Evolutionary conservation across 2,329 filamentous ascomycete species (phyloP).

Genomic region (Fusarium luffae): DNA sequence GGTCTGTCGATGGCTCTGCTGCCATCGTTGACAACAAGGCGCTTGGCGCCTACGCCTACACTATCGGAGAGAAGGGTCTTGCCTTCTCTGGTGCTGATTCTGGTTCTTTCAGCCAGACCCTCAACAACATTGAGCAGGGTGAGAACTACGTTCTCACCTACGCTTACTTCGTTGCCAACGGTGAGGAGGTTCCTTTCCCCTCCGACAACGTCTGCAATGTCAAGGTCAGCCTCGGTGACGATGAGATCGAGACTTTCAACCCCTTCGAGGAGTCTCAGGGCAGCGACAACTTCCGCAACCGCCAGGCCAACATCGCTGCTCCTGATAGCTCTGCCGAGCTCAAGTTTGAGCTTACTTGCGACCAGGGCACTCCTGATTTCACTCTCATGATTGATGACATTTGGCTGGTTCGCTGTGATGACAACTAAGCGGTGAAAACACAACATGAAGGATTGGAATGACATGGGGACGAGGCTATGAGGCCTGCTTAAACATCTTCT

Average conservation of each 20-base stretch:
- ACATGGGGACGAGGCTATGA: neutral
- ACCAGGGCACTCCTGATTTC: constrained; percentile 1
- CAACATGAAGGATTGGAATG: neutral
- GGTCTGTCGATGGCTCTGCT: neutral
- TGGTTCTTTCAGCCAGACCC: constrained; percentile 4
- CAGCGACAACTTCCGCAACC: constrained; percentile 4
- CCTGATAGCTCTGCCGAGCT: neutral
- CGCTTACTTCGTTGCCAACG: constrained; percentile 4
- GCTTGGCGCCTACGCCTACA: neutral
- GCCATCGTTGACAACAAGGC: neutral
- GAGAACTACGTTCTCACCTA: constrained; percentile 5
- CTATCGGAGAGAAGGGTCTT: neutral
- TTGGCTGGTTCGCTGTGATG: neutral
- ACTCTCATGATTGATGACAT: constrained; percentile 23
- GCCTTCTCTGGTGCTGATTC: neutral
- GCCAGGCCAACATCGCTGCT: neutral
- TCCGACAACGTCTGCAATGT: constrained; percentile 7
- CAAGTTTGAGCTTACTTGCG: constrained; percentile 15
- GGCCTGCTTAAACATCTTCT: neutral
- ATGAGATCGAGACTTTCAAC: constrained; percentile 22
- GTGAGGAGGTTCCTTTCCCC: neutral
- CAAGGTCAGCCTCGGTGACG: constrained; percentile 6
- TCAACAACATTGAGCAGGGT: neutral
- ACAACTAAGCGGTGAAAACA: neutral
- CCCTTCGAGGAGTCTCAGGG: constrained; percentile 12